Percentiles rank a stretch among this genome's conserved stretches.
Evolutionary conservation across 2,329 filamentous ascomycete genomes (phyloP).

Genomic region (Cladosporium austrohemisphaericum): DNA sequence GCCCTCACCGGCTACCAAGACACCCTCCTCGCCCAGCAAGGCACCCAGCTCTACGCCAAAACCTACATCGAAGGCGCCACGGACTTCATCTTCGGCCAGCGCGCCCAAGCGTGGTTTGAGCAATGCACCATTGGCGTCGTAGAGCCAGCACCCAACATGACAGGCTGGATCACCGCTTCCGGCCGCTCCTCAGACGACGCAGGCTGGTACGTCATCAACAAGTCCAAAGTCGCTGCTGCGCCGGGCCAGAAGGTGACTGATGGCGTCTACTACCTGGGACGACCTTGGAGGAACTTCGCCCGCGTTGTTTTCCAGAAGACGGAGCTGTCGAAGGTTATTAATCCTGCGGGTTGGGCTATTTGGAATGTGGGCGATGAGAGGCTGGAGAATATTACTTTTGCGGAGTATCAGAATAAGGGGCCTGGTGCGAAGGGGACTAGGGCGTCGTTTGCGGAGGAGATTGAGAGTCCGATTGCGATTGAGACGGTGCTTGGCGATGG

Average conservation of each 20-base stretch:
- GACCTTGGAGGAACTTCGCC: slow-evolving; percentile 52
- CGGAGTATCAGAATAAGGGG: slow-evolving; percentile 59
- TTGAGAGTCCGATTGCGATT: slow-evolving; percentile 42
- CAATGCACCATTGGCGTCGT: slow-evolving; percentile 47
- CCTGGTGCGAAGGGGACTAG: slow-evolving; percentile 50
- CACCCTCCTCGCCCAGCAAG: slow-evolving; percentile 49
- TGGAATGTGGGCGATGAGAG: slow-evolving; percentile 52
- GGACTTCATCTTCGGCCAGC: slow-evolving; percentile 59
- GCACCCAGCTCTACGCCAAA: slow-evolving; percentile 54
- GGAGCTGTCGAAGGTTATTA: slow-evolving; percentile 53
- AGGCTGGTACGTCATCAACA: slow-evolving; percentile 55
- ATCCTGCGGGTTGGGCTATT: slow-evolving; percentile 54
- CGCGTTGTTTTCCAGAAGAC: slow-evolving; percentile 53
- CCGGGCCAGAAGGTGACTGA: slow-evolving; percentile 35
- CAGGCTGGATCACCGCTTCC: slow-evolving; percentile 36
- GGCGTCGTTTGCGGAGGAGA: slow-evolving; percentile 46
- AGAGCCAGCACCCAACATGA: neutral
- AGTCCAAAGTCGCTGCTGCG: slow-evolving; percentile 45
- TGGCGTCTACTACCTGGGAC: slow-evolving; percentile 49
- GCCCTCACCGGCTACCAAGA: slow-evolving; percentile 57
- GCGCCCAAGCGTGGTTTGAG: slow-evolving; percentile 52
- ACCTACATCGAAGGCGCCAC: slow-evolving; percentile 56
- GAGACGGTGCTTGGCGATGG: slow-evolving; percentile 43
- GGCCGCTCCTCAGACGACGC: slow-evolving; percentile 41
- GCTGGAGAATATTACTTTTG: slow-evolving; percentile 53